These are phyloP conservation scores for Tilletia horrida DNA, from an alignment of 1,284 basidiomycete species.

Conservation along the genomic window DNA sequence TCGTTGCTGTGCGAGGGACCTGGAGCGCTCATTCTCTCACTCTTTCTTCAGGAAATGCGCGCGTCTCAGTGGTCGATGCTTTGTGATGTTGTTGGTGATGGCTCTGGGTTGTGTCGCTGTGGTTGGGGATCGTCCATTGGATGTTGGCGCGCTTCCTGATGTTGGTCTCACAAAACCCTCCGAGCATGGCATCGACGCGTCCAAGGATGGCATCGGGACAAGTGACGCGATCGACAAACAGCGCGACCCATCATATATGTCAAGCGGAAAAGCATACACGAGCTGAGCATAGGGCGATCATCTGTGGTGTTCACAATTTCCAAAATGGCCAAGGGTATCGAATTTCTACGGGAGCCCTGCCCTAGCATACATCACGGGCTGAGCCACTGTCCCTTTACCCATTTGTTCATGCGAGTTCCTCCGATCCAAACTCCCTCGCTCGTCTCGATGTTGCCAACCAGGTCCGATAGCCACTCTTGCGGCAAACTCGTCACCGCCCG, in stretches of 20 bases:
- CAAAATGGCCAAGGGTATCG: no score
- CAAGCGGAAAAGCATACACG: no score
- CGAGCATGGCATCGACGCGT: conserved; percentile 3
- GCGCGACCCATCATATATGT: no score
- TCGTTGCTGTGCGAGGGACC: background rate
- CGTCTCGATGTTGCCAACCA: background rate
- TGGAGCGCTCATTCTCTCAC: background rate
- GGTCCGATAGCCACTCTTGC: background rate
- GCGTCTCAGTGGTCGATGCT: no score
- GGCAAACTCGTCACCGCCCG: background rate
- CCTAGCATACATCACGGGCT: background rate
- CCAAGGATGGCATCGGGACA: background rate
- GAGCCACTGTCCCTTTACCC: conserved; percentile 7
- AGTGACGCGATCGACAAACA: no score
- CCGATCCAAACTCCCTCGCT: conserved; percentile 10
- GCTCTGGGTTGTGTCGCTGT: no score
- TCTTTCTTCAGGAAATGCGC: no score
- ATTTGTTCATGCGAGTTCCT: background rate
- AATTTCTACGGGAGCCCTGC: no score
- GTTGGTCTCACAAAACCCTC: conserved; percentile 5
- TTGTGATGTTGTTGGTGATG: background rate
- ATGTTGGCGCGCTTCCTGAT: background rate
- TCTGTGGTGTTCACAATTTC: no score
- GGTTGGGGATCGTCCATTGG: background rate
- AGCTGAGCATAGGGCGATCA: no score